phyloP scores from a whole-genome alignment of 441 rosid genomes.

The Corymbia calophylla region DNA sequence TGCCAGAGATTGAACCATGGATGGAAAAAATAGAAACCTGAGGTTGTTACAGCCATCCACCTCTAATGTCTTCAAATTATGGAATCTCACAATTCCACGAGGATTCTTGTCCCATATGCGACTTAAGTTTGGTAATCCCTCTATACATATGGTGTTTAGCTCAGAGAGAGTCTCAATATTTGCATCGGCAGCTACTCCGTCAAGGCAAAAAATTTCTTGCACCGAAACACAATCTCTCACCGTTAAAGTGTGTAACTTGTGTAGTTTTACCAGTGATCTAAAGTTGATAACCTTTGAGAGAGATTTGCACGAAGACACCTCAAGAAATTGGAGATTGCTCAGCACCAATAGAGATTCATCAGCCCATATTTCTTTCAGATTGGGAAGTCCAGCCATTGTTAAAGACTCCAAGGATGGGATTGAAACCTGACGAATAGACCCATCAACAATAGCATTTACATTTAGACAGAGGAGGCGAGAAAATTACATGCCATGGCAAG shows the following conservation, averaged over 20 bases:
- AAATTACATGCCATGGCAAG: rapidly evolving
- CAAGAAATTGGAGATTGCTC: too few relatives aligned
- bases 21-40: not conserved
- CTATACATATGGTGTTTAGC: not conserved
- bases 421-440: not conserved
- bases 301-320: not conserved
- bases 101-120: not conserved
- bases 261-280: not conserved
- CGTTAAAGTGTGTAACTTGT: not conserved
- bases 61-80: not conserved
- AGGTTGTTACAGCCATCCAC: not conserved
- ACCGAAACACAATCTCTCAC: not conserved
- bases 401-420: not conserved
- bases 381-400: not conserved
- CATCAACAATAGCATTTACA: not conserved
- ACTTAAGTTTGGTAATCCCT: not conserved
- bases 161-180: not conserved
- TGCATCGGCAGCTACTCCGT: rapidly evolving
- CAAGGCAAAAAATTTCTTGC: not conserved
- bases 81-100: not conserved
- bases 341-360: too few relatives aligned
- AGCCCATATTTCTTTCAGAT: not conserved
- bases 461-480: rapidly evolving
- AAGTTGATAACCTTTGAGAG: too few relatives aligned
- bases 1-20: not conserved